Evolutionary conservation across 768 basidiomycete species (phyloP).

Genomic region (Gymnopilus junonius): DNA sequence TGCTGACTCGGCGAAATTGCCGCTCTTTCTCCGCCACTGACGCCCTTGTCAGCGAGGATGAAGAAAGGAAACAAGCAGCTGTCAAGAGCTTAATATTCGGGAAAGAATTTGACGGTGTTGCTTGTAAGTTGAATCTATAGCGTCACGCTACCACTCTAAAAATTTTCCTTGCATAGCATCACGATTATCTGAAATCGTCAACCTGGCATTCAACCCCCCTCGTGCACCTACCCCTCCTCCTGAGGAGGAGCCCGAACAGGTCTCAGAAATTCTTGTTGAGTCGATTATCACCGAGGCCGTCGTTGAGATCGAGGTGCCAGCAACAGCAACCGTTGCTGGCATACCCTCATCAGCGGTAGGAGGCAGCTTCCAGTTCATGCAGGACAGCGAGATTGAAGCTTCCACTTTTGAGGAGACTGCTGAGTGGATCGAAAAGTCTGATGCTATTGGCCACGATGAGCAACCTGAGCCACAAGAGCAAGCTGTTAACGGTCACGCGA

Average conservation of each 20-base stretch:
- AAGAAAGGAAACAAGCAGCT: conserved; percentile 50
- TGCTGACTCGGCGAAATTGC: conserved; percentile 56
- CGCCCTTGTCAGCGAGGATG: conserved; percentile 59
- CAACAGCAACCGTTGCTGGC: conserved; percentile 36
- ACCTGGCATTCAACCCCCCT: conserved; percentile 56
- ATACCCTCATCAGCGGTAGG: conserved; percentile 45
- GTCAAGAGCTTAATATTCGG: conserved; percentile 61
- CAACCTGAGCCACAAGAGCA: conserved; percentile 16
- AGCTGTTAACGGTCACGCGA: conserved; percentile 35
- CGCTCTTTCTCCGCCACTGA: conserved; percentile 59
- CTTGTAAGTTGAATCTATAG: conserved; percentile 52
- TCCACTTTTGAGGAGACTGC: conserved; percentile 52
- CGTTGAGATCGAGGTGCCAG: conserved; percentile 30
- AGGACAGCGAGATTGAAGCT: conserved; percentile 76
- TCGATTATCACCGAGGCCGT: conserved; percentile 18
- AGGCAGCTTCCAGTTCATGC: conserved; percentile 78
- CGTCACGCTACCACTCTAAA: conserved; percentile 4
- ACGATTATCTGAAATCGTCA: conserved; percentile 61
- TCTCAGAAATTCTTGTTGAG: conserved; percentile 17
- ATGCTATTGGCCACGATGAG: conserved; percentile 34
- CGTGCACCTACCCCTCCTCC: conserved; percentile 42
- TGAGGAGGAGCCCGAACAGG: conserved; percentile 34
- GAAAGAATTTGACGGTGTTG: conserved; percentile 63
- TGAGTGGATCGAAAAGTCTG: conserved; percentile 61
- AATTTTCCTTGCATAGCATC: conserved; percentile 48